Conservation (phyloP, 2,329 filamentous ascomycete genomes). For the Gremmenia infestans region DNA sequence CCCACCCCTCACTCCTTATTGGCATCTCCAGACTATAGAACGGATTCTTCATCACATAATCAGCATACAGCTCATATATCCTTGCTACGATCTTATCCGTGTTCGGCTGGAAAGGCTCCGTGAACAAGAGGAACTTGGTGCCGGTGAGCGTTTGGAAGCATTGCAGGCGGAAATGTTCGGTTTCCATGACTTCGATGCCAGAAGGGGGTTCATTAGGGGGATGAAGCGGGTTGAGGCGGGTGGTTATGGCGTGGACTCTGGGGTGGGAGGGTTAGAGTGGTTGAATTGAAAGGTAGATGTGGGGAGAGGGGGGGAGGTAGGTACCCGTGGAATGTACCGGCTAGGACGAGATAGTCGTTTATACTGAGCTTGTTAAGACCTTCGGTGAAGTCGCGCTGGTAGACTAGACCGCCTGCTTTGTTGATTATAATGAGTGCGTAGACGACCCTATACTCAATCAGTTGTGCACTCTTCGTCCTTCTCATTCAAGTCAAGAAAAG, state of each 20-base stretch:
- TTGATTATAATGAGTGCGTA: conserved; percentile 97
- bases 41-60: conserved; percentile 99
- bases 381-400: conserved; percentile 89
- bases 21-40: conserved; percentile 99
- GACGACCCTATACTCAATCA: conserved; percentile 64
- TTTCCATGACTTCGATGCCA: conserved; percentile 89
- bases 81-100: conserved; percentile 77
- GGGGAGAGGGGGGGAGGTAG: conserved; percentile 30
- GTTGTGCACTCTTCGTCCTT: neutral
- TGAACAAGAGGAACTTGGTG: conserved; percentile 93
- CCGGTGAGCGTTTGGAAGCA: conserved; percentile 95
- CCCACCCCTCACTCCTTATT: conserved; percentile 90
- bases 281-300: neutral
- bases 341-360: conserved; percentile 95
- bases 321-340: conserved; percentile 94
- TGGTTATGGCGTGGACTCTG: conserved; percentile 65
- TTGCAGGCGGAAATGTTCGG: conserved; percentile 88
- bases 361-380: conserved; percentile 82
- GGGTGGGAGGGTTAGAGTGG: conserved; percentile 8
- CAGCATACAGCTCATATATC: conserved; percentile 91
- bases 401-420: conserved; percentile 94
- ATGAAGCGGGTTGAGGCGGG: conserved; percentile 57
- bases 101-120: conserved; percentile 68
- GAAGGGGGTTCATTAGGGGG: conserved; percentile 59
- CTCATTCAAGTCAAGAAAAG: neutral